Evolutionary conservation across 129 eudicot genomes (phyloP).

Genomic region (Lactuca saligna): DNA sequence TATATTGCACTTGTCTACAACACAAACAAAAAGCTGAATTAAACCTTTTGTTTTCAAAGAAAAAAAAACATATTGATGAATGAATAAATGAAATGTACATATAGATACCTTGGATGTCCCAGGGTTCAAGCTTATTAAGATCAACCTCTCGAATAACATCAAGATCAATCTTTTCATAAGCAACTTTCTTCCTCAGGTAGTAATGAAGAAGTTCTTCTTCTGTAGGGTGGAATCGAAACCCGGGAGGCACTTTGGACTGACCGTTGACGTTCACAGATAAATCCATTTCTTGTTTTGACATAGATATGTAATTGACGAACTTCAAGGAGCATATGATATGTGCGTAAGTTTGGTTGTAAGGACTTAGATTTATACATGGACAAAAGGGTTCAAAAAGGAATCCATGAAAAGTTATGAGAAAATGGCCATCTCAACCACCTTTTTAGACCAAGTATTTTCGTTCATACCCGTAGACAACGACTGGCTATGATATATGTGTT

Average conservation of each 20-base stretch:
- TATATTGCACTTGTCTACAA: conserved; percentile 63
- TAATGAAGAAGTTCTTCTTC: conserved; percentile 65
- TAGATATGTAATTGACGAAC: neutral
- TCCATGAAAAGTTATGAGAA: conserved; percentile 39
- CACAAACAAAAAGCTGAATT: neutral
- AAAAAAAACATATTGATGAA: neutral
- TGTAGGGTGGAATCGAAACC: conserved; percentile 67
- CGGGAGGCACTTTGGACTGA: conserved; percentile 58
- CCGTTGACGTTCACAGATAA: conserved; percentile 49
- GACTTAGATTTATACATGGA: conserved; percentile 35
- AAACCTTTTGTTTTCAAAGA: neutral
- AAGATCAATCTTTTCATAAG: conserved; percentile 55
- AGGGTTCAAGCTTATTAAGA: conserved; percentile 70
- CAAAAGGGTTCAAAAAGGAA: conserved; percentile 18
- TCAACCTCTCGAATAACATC: conserved; percentile 65
- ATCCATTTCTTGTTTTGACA: conserved; percentile 31
- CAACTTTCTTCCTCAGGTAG: conserved; percentile 59
- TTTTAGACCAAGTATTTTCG: conserved; percentile 19
- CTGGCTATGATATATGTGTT: conserved; percentile 7
- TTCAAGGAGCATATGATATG: neutral
- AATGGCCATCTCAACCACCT: conserved; percentile 32
- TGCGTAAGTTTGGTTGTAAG: conserved; percentile 30
- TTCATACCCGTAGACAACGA: neutral
- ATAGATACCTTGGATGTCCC: conserved; percentile 74
- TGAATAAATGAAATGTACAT: neutral